phyloP scores from a whole-genome alignment of 2,329 filamentous ascomycete genomes.

The Tolypocladium cylindrosporum region DNA sequence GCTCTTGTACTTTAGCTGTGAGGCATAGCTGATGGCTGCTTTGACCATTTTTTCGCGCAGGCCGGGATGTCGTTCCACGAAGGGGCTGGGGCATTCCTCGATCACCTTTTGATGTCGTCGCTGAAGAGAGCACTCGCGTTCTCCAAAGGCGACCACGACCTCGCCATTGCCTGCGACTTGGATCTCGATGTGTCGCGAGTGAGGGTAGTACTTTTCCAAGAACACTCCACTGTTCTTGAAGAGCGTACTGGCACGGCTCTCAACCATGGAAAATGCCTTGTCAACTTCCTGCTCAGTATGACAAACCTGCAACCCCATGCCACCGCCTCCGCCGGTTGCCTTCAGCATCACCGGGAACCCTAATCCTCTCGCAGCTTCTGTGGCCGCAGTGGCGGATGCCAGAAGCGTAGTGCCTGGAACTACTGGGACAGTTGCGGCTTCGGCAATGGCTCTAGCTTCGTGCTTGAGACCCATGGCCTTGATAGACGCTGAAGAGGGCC shows the following conservation, averaged over 20 bases:
- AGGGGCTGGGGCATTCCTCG: constrained; percentile 59
- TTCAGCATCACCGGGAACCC: constrained; percentile 44
- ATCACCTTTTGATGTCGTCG: constrained; percentile 63
- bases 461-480: constrained; percentile 41
- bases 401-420: constrained; percentile 24
- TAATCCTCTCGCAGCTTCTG: constrained; percentile 26
- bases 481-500: constrained; percentile 41
- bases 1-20: no score
- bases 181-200: constrained; percentile 56
- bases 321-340: constrained; percentile 51
- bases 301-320: constrained; percentile 54
- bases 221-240: constrained; percentile 55
- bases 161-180: constrained; percentile 52
- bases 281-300: constrained; percentile 38
- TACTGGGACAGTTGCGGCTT: constrained; percentile 34
- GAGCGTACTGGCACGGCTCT: constrained; percentile 43
- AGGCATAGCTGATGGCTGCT: constrained; percentile 5
- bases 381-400: constrained; percentile 35
- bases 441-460: constrained; percentile 41
- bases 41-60: constrained; percentile 18
- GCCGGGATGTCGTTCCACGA: constrained; percentile 27
- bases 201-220: constrained; percentile 52
- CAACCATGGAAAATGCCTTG: constrained; percentile 42
- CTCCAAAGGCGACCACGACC: constrained; percentile 47
- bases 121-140: constrained; percentile 59